Percentiles rank a stretch among this genome's conserved stretches.
These are phyloP conservation scores for Neltuma alba DNA, from an alignment of 306 rosid genomes.

Conservation along the genomic window DNA sequence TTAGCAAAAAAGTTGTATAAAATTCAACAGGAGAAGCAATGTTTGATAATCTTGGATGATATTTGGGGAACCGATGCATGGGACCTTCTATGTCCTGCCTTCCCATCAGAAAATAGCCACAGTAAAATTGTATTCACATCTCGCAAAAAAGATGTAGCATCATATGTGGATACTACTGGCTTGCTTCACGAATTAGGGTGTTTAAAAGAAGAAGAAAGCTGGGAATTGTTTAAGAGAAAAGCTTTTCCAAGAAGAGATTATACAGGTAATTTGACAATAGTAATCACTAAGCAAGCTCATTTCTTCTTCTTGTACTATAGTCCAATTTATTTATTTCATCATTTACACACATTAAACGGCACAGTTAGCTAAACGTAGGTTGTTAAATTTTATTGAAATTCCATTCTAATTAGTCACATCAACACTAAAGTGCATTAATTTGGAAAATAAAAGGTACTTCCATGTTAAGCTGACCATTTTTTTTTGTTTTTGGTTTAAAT, in stretches of 20 bases:
- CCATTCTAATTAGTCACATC: background rate
- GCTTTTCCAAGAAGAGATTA: slow-evolving; percentile 41
- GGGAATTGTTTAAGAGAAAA: slow-evolving; percentile 50
- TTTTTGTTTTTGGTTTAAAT: background rate
- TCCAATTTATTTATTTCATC: background rate
- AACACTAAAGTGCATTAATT: background rate
- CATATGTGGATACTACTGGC: slow-evolving; percentile 34
- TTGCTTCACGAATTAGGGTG: slow-evolving; percentile 43
- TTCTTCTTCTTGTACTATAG: background rate
- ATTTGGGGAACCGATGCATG: slow-evolving; percentile 51
- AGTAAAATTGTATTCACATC: slow-evolving; percentile 55
- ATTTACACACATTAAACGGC: background rate
- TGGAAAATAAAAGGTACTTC: background rate
- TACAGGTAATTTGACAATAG: slow-evolving; percentile 36
- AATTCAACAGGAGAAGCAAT: slow-evolving; percentile 45
- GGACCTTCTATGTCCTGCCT: slow-evolving; percentile 43
- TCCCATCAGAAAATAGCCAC: slow-evolving; percentile 36
- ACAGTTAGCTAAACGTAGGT: background rate
- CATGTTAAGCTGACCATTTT: background rate
- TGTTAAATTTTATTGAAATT: background rate
- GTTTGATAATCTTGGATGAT: slow-evolving; percentile 62
- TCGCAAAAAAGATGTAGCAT: slow-evolving; percentile 41
- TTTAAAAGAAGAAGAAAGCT: slow-evolving; percentile 40
- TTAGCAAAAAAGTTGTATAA: slow-evolving; percentile 43
- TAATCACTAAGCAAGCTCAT: background rate